These are phyloP conservation scores for Eremothecium cymbalariae DNA, from an alignment of 1,139 yeast genomes.

Conservation along the genomic window DNA sequence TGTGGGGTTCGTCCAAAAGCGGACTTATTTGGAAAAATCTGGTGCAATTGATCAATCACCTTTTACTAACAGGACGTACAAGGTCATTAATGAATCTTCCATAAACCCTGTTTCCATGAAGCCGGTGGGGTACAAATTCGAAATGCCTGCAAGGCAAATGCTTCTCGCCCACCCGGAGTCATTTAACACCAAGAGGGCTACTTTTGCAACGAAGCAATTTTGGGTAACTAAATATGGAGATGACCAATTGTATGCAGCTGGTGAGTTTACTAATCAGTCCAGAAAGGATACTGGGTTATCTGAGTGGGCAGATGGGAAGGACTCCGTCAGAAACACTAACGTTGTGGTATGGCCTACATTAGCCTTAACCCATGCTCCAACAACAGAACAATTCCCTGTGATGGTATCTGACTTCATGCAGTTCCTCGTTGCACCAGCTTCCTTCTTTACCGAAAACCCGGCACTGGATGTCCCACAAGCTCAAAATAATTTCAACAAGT, in stretches of 20 bases:
- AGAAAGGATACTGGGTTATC: conserved; percentile 46
- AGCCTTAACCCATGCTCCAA: conserved; percentile 81
- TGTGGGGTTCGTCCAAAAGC: conserved; percentile 63
- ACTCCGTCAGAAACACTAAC: conserved; percentile 70
- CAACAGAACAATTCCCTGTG: conserved; percentile 88
- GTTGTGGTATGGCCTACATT: conserved; percentile 81
- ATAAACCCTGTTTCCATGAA: conserved; percentile 67
- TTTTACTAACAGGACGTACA: conserved; percentile 66
- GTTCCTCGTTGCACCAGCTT: conserved; percentile 62
- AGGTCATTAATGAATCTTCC: conserved; percentile 69
- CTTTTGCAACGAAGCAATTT: conserved; percentile 48
- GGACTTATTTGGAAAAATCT: conserved; percentile 61
- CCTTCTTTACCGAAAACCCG: conserved; percentile 76
- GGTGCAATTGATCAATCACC: conserved; percentile 71
- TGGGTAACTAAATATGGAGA: conserved; percentile 57
- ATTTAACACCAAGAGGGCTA: conserved; percentile 49
- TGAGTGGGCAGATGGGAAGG: conserved; percentile 57
- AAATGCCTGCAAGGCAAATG: conserved; percentile 69
- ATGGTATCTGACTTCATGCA: conserved; percentile 79
- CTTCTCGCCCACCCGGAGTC: conserved; percentile 46
- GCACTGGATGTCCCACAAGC: conserved; percentile 78
- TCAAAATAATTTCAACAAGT: conserved; percentile 62
- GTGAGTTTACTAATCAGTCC: conserved; percentile 59
- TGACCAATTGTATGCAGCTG: conserved; percentile 51
- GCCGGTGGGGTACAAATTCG: conserved; percentile 78